A percentile compares a stretch with the other conserved stretches of the same genome.
phyloP scores from a whole-genome alignment of 2,329 filamentous ascomycete species.

The Penicillium polonicum region DNA sequence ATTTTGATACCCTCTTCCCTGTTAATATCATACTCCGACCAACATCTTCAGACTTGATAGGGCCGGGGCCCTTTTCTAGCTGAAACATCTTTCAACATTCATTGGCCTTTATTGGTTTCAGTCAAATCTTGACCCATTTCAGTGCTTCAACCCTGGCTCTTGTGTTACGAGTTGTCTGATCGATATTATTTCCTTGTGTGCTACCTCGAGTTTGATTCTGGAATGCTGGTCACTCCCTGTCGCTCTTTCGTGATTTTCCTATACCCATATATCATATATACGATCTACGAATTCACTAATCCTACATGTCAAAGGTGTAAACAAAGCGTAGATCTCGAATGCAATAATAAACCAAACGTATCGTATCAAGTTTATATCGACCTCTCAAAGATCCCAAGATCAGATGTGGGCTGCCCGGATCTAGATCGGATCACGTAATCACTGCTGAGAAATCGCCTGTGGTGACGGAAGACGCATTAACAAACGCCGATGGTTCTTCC shows the following conservation, averaged over 20 bases:
- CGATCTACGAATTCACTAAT: background rate
- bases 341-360: background rate
- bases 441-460: slow-evolving; percentile 8
- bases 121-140: background rate
- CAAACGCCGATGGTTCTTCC: background rate
- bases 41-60: slow-evolving; percentile 8
- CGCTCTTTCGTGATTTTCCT: slow-evolving; percentile 6
- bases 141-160: slow-evolving; percentile 4
- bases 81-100: background rate
- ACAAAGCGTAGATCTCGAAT: background rate
- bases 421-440: slow-evolving; percentile 16
- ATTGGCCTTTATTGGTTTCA: background rate
- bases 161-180: slow-evolving; percentile 1
- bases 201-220: background rate
- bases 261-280: background rate
- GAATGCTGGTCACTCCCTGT: slow-evolving; percentile 3
- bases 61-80: background rate
- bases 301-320: background rate
- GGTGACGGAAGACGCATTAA: slow-evolving; percentile 8
- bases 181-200: background rate
- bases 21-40: background rate
- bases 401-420: background rate
- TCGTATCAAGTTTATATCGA: background rate
- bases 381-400: no score
- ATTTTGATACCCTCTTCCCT: background rate